Conservation (phyloP, 2,329 filamentous ascomycete genomes). For the Harringtonia aguacate region DNA sequence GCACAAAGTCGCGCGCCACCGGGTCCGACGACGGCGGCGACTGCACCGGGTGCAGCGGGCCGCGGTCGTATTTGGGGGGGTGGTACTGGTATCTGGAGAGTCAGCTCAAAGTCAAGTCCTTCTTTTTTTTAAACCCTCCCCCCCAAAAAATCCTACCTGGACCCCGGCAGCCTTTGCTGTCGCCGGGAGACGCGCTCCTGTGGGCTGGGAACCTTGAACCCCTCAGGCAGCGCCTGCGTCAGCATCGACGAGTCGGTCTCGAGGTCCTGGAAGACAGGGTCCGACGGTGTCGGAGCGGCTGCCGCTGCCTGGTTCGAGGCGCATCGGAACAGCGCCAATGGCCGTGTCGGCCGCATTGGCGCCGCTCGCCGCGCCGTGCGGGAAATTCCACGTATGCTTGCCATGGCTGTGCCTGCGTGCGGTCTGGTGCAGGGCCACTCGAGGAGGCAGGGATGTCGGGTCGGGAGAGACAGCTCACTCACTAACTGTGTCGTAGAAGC, state of each 20-base stretch:
- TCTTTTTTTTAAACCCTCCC: too few species aligned
- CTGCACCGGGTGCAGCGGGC: constrained; percentile 86
- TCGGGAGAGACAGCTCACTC: too few species aligned
- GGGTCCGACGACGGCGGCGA: constrained; percentile 80
- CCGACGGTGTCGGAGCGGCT: not conserved
- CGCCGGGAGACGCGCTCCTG: constrained; percentile 23
- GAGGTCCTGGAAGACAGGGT: constrained; percentile 32
- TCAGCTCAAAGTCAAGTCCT: constrained; percentile 13
- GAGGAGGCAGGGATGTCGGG: too few species aligned
- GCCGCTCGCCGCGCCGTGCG: constrained; percentile 16
- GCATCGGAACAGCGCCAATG: constrained; percentile 24
- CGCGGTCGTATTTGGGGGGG: constrained; percentile 88
- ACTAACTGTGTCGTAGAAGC: too few species aligned
- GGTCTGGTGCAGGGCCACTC: too few species aligned
- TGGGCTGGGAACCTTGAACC: constrained; percentile 28
- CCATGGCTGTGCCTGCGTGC: constrained; percentile 19
- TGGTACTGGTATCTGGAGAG: constrained; percentile 77
- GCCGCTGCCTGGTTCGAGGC: constrained; percentile 30
- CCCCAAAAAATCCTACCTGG: too few species aligned
- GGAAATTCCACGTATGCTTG: constrained; percentile 28
- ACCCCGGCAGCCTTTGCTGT: constrained; percentile 31
- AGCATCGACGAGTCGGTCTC: constrained; percentile 38
- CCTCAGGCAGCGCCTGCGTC: constrained; percentile 27
- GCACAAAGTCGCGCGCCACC: constrained; percentile 75
- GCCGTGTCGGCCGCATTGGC: constrained; percentile 1